Base-by-base conservation (phyloP, 192 early-diverging fungal species). In the Umbelopsis sp. region DNA sequence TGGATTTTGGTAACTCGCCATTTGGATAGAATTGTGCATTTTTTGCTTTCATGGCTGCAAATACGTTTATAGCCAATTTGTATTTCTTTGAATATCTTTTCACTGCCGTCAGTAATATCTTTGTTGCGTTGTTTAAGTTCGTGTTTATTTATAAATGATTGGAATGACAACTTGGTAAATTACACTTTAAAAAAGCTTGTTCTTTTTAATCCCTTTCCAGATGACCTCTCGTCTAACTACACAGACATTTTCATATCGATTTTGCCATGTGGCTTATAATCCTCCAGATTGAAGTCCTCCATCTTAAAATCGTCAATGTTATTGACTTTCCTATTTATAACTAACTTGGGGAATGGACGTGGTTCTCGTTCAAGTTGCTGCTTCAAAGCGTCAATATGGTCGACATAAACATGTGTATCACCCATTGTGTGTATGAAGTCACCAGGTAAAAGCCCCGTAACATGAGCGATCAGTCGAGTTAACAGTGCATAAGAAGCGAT, bases 231-330 rank as follows among this genome's bases (percentile, higher is more conserved):
- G 37, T 41, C 37, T 41, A 41, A 41, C 77, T 86, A 94, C 1
- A 96, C 95, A n/a, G 93, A 92, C 97, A 99, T 98, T 10, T 89
- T 86, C 97, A 99, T 98, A 47, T 86, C 87, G 33, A 99, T 89
- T 75, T 93, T 95, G 23, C 83, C 82, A 74, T 97, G 87, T 18
- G 97, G 96, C 2, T 81, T 77, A 79, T 99, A 99, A 18, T 89
- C 93, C 11, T 87, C 87, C 3, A 99, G 50, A 12, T 89, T 84
- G 52, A 99, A 82, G 73, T 93, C 91, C n/a, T 92, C 93, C 47
- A 86, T 85, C 18, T 73, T 84, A 78, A 99, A 93, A 47, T 88
- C 89, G 69, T 92, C 91, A 74, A 92, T 88, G 46, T 73, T 77
- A 12, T 75, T 71, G 0, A 88, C 82, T 16, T 80, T 69, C 16